Evolutionary conservation across 2,329 filamentous ascomycete genomes (phyloP).

Genomic region (Paraphoma sp.): DNA sequence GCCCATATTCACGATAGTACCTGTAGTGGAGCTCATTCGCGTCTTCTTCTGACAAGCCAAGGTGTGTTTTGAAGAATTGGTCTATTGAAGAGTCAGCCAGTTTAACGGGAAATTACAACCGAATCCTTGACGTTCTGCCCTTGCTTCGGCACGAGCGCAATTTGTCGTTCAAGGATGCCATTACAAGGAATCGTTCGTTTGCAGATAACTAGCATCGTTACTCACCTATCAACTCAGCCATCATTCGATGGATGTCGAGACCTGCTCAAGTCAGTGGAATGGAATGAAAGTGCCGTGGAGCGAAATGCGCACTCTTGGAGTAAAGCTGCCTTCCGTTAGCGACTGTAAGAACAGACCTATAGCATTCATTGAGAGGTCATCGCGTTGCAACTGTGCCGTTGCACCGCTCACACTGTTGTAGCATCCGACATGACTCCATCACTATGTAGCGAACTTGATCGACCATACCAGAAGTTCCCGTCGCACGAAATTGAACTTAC

Average conservation of each 20-base stretch:
- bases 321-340: constrained; percentile 66
- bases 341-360: background rate
- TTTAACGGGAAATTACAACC: too few relatives aligned
- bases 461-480: background rate
- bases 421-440: background rate
- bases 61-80: constrained; percentile 69
- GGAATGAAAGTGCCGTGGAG: background rate
- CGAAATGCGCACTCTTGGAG: constrained; percentile 70
- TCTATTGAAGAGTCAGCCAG: constrained; percentile 47
- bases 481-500: constrained; percentile 51
- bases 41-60: constrained; percentile 76
- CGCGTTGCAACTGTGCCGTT: background rate
- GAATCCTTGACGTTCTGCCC: too few relatives aligned
- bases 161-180: too few relatives aligned
- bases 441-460: background rate
- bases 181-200: too few relatives aligned
- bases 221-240: constrained; percentile 78
- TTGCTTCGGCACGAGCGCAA: too few relatives aligned
- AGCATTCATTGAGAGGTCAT: background rate
- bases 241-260: constrained; percentile 83
- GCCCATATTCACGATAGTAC: constrained; percentile 94
- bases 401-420: background rate
- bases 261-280: constrained; percentile 54
- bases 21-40: constrained; percentile 85
- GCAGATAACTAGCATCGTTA: background rate